Conservation (phyloP, 176 grass and related monocot species). For the Cymbopogon citratus region DNA sequence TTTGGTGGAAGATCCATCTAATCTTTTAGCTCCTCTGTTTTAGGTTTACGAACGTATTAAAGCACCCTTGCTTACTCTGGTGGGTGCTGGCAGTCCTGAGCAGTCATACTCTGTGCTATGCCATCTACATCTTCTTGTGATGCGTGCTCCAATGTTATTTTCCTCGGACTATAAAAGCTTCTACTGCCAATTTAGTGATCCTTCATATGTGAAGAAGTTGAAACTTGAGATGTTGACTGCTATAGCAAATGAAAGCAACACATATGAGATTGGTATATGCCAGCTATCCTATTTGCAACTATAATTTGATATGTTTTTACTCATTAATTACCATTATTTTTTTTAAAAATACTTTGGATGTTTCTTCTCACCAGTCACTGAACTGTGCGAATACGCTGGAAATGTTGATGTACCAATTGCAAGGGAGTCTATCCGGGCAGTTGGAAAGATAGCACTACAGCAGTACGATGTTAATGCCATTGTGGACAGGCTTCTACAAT, state of each 20-base stretch:
- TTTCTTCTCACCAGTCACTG: slow-evolving; percentile 62
- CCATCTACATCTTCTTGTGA: slow-evolving; percentile 91
- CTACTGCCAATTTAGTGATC: slow-evolving; percentile 98
- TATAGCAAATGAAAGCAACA: slow-evolving; percentile 99
- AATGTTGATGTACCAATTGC: slow-evolving; percentile 96
- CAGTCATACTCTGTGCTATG: slow-evolving; percentile 97
- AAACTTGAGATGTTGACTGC: slow-evolving; percentile 99
- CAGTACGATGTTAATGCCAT: slow-evolving; percentile 99
- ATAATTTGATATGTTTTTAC: slow-evolving; percentile 29
- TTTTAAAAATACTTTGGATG: slow-evolving; percentile 8
- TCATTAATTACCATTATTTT: neutral
- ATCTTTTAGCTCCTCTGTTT: slow-evolving; percentile 30
- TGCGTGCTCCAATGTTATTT: slow-evolving; percentile 97
- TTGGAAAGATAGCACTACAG: slow-evolving; percentile 97
- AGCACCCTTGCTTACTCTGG: slow-evolving; percentile 96
- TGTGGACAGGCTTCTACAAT: slow-evolving; percentile 96
- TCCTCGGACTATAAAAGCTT: slow-evolving; percentile 98
- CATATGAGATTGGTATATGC: slow-evolving; percentile 87
- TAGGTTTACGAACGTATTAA: slow-evolving; percentile 99
- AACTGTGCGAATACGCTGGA: slow-evolving; percentile 97
- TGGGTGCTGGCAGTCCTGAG: slow-evolving; percentile 96
- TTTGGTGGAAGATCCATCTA: slow-evolving; percentile 13
- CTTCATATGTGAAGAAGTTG: slow-evolving; percentile 96
- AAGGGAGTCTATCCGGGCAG: slow-evolving; percentile 93
- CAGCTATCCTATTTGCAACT: slow-evolving; percentile 9